Base-by-base conservation (phyloP, 148 eudicot species). In the Rhododendron simsii region DNA sequence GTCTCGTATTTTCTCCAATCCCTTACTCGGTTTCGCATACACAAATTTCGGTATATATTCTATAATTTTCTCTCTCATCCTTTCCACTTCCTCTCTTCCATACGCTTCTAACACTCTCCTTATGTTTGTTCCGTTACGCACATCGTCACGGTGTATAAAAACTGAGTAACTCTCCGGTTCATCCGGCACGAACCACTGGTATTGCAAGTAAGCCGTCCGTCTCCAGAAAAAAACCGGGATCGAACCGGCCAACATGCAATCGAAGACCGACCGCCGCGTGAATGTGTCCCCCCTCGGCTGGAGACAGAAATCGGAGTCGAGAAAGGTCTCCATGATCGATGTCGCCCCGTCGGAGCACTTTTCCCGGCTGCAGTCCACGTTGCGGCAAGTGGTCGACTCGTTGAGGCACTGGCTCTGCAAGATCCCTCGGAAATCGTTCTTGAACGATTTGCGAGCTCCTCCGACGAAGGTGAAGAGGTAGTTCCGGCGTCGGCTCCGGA, bases 161-260 rank as follows among this genome's bases (percentile, higher is more conserved):
- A 63, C 71, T 9, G 99, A 96, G 91, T 96, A 96, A 80, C 99
- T 96, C 82, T 50, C 89, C 77, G 98, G 93, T 81, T 94, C 94
- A 14, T 89, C 87, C 57, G 98, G 98, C 45, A 96, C 87, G 83
- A 95, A 95, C 99, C 95, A 94, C 87, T 93, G 89, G 61, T 96
- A 96, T 87, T 96, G 99, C 50, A 59, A 85, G 48, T 96, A 95
- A 12, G 99, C 98, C 10, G 98, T 92, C 73, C 98, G 87, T 8
- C 89, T 89, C 99, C 99, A 96, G 89, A 96, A 96, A 23, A 63
- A 63, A 8, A 63, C 71, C 13, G 71, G 71, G 4, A 63, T 63
- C 26, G 93, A 89, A 65, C 94, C 95, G 20, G 95, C 93, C 83
- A 92, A 50, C 90, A 93, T 90, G 63, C 94, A 93, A 37, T 93